Evolutionary conservation across 1,284 basidiomycete species (phyloP).

Genomic region (Erythrobasidium hasegawianum): DNA sequence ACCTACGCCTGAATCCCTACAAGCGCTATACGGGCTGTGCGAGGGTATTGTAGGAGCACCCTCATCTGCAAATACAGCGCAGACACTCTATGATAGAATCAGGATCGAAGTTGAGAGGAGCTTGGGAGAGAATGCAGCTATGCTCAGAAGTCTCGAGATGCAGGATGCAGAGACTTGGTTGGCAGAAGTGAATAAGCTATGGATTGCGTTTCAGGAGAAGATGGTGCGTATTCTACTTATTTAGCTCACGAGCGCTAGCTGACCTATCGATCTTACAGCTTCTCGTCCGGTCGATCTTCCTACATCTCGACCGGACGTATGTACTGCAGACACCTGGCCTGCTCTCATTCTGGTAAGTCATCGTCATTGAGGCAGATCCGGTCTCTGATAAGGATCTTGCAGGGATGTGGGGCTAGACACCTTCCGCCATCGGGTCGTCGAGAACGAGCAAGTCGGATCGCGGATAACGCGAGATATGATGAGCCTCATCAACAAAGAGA

Average conservation of each 20-base stretch:
- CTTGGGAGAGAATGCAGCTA: slow-evolving; percentile 30
- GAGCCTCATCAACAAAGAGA: slow-evolving; percentile 38
- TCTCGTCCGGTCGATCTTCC: slow-evolving; percentile 44
- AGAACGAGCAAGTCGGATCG: slow-evolving; percentile 30
- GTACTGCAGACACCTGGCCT: slow-evolving; percentile 39
- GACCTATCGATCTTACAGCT: slow-evolving; percentile 23
- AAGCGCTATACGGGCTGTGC: slow-evolving; percentile 42
- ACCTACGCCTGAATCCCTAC: slow-evolving; percentile 42
- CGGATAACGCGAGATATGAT: slow-evolving; percentile 34
- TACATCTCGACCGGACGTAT: slow-evolving; percentile 45
- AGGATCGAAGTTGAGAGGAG: slow-evolving; percentile 43
- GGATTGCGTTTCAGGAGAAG: slow-evolving; percentile 37
- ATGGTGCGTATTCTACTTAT: slow-evolving; percentile 20
- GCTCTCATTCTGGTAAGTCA: slow-evolving; percentile 43
- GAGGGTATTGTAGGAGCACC: slow-evolving; percentile 37
- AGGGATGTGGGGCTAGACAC: slow-evolving; percentile 45
- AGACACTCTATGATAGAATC: slow-evolving; percentile 43
- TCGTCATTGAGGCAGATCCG: no score
- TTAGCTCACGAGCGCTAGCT: no score
- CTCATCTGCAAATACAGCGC: slow-evolving; percentile 18
- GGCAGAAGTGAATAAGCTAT: slow-evolving; percentile 15
- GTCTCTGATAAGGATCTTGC: no score
- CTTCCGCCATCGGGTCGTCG: slow-evolving; percentile 41
- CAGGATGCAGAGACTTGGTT: slow-evolving; percentile 29
- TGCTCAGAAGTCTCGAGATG: not conserved